These are phyloP conservation scores for Geotrichum australiense DNA, from an alignment of 1,139 yeast species.

Conservation along the genomic window DNA sequence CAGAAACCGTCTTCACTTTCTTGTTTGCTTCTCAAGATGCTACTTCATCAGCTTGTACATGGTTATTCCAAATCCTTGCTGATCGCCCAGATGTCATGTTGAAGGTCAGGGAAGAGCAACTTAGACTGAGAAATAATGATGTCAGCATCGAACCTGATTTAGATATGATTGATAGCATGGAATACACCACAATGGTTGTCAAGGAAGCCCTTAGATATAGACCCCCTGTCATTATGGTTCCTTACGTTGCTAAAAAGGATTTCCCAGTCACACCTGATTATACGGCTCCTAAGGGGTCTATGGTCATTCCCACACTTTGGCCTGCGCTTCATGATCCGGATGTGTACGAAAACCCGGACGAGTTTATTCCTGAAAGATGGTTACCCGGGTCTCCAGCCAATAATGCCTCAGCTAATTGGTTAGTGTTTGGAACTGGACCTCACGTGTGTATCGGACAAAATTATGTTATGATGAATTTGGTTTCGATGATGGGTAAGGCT, in stretches of 20 bases:
- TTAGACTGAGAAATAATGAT: slow-evolving; percentile 73
- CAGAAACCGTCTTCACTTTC: slow-evolving; percentile 93
- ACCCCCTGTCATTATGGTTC: slow-evolving; percentile 98
- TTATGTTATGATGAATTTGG: slow-evolving; percentile 83
- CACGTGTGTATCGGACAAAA: slow-evolving; percentile 94
- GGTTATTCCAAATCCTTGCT: slow-evolving; percentile 94
- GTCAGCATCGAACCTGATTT: slow-evolving; percentile 53
- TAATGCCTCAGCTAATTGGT: slow-evolving; percentile 76
- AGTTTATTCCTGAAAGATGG: slow-evolving; percentile 96
- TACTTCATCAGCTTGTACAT: slow-evolving; percentile 93
- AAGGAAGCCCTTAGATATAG: slow-evolving; percentile 88
- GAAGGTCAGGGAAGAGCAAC: slow-evolving; percentile 87
- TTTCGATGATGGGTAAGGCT: slow-evolving; percentile 86
- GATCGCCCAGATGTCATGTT: slow-evolving; percentile 86
- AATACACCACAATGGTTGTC: slow-evolving; percentile 81
- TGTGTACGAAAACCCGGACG: slow-evolving; percentile 89
- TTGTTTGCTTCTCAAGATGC: slow-evolving; percentile 98
- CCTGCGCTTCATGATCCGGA: slow-evolving; percentile 97
- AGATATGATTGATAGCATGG: slow-evolving; percentile 77
- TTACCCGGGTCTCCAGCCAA: slow-evolving; percentile 52
- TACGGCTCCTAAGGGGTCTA: slow-evolving; percentile 93
- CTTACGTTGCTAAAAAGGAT: slow-evolving; percentile 79
- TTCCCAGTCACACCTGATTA: slow-evolving; percentile 79
- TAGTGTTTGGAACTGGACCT: slow-evolving; percentile 95
- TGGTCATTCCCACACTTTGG: slow-evolving; percentile 91